Evolutionary conservation across 2,329 filamentous ascomycete species (phyloP), one percentile per base, ranked within the genome.

Genomic region (Colletotrichum liaoningense): DNA sequence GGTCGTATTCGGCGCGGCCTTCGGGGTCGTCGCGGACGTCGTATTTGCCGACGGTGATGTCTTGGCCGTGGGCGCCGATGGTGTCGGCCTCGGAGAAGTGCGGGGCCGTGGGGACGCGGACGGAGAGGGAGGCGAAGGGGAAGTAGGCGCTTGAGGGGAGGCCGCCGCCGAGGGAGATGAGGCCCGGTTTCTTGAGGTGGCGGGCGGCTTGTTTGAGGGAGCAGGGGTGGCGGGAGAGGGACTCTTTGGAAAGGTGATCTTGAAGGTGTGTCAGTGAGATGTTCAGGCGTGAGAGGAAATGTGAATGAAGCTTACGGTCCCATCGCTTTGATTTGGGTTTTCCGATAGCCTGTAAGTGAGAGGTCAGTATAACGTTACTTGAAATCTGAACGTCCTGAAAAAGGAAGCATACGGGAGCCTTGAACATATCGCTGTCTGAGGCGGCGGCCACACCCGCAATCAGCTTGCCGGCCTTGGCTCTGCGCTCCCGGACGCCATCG

Each of bases 131-230:
- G 76, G 96, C 92, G 78, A 98, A 92, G n/a, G 97, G 97, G 79
- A 99, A 99, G 83, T 97, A 94, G 81, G 96, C 92, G 73, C 94
- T 90, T 16, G 94, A 95, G 4, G 97, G 97, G 24, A 99, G 86
- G 4, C 97, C 97, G 64, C 97, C 97, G 68, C 97, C 97, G 1
- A 99, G 91, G 1, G 95, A 98, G 80, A 99, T 97, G 72, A 98
- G 84, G 19, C 93, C 95, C 0, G 95, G 94, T 52, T 88, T 94
- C 79, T 93, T 93, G 66, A 98, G 89, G 80, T 92, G 93, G 69
- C 89, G 90, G 57, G 95, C 95, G 5, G 95, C 95, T 74, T 89
- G 88, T 83, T 98, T 98, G 74, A 98, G 86, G n/a, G 92, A 92
- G 75, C 90, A 94, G 42, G 88, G 92, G 81, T 90, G 82, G 64